These are phyloP conservation scores for Knufia petricola DNA, from an alignment of 2,329 filamentous ascomycete genomes.

Conservation along the genomic window DNA sequence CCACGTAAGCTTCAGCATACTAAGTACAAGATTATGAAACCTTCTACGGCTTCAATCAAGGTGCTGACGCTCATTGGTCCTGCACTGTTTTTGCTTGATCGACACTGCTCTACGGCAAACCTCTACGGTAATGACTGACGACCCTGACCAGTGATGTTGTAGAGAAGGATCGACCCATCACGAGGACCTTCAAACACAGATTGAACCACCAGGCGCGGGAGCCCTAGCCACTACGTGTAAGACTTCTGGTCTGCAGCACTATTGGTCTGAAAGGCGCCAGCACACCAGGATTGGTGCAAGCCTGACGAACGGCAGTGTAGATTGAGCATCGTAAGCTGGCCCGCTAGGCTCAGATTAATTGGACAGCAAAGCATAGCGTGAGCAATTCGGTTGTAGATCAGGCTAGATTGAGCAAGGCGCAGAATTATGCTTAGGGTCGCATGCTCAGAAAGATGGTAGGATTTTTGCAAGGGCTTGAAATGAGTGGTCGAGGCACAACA, in stretches of 20 bases:
- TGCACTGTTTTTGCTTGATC: not conserved
- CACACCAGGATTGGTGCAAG: conserved; percentile 9
- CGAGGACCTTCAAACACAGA: conserved; percentile 4
- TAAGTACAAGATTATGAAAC: not conserved
- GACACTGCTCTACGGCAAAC: not conserved
- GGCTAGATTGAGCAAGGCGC: conserved; percentile 6
- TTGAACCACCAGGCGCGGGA: conserved; percentile 5
- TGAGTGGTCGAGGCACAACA: conserved; percentile 6
- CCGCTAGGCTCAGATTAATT: not conserved
- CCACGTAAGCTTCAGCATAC: not conserved
- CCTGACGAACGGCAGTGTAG: conserved; percentile 1
- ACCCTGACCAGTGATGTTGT: not conserved
- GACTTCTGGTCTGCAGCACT: conserved; percentile 1
- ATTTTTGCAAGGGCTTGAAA: conserved; percentile 6
- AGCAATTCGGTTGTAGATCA: not conserved
- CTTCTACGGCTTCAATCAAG: not conserved
- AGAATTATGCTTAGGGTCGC: conserved; percentile 1
- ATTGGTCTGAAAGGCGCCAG: conserved; percentile 8
- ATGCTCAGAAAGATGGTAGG: not conserved
- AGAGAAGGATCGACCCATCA: conserved; percentile 3
- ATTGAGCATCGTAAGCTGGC: not conserved
- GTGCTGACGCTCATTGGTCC: not conserved
- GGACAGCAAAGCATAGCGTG: not conserved
- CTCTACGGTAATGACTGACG: not conserved
- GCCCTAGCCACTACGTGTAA: not conserved